phyloP scores from a whole-genome alignment of 2,329 filamentous ascomycete genomes.

The Lasiodiplodia sp. region DNA sequence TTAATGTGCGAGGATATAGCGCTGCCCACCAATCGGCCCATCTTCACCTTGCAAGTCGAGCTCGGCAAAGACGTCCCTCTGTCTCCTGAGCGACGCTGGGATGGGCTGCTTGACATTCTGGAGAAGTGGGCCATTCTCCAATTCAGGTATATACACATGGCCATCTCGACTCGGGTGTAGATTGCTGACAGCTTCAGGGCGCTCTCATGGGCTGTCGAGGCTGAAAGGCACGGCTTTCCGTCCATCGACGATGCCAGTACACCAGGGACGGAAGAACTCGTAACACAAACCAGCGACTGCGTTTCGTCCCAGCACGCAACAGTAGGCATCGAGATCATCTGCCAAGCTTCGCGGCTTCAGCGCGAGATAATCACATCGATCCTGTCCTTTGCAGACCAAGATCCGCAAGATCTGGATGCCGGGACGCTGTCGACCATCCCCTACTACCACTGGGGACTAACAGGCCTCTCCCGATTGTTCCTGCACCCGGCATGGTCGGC shows the following conservation, averaged over 20 bases:
- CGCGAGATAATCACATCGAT: constrained; percentile 27
- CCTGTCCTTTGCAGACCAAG: constrained; percentile 9
- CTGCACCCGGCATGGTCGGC: constrained; percentile 26
- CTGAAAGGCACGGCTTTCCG: constrained; percentile 4
- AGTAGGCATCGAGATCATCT: constrained; percentile 28
- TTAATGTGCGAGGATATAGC: constrained; percentile 17
- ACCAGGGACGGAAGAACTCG: neutral
- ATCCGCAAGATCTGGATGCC: constrained; percentile 6
- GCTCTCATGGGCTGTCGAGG: constrained; percentile 17
- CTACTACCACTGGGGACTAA: constrained; percentile 29
- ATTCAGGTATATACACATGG: neutral
- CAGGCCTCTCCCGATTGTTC: constrained; percentile 23
- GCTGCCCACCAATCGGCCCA: constrained; percentile 1
- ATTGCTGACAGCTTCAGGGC: neutral
- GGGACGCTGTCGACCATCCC: constrained; percentile 8
- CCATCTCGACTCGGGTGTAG: too few relatives aligned
- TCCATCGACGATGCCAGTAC: neutral
- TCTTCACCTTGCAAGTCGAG: constrained; percentile 5
- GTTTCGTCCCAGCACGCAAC: constrained; percentile 11
- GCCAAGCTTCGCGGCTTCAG: constrained; percentile 22
- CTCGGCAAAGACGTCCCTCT: neutral
- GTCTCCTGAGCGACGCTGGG: neutral
- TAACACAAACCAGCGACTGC: neutral
- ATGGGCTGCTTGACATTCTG: constrained; percentile 18
- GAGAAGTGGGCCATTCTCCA: constrained; percentile 27